Evolutionary conservation across 495 filamentous ascomycete species (phyloP).

Genomic region (Neurospora sublineolata): DNA sequence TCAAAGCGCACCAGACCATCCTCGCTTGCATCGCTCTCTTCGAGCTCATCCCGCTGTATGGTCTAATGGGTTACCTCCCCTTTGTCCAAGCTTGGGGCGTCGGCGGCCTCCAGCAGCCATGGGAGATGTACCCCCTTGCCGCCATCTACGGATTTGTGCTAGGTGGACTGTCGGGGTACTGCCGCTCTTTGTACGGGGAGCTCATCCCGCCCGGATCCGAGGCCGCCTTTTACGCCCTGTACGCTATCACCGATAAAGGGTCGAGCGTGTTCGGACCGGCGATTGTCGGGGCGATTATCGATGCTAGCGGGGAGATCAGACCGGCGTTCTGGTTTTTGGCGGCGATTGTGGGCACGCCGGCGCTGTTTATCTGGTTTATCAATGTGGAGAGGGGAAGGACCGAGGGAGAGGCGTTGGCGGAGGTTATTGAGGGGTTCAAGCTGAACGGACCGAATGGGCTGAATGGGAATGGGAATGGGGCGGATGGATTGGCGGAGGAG

Average conservation of each 20-base stretch:
- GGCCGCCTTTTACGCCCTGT: conserved; percentile 91
- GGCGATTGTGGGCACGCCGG: conserved; percentile 65
- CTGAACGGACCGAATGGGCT: not conserved
- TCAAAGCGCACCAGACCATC: conserved; percentile 75
- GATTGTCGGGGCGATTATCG: conserved; percentile 86
- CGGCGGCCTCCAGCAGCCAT: conserved; percentile 77
- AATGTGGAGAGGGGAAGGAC: conserved; percentile 80
- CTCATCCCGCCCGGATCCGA: conserved; percentile 88
- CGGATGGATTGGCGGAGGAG: not conserved
- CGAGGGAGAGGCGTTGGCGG: conserved; percentile 62
- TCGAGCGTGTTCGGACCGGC: conserved; percentile 88
- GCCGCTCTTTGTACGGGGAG: conserved; percentile 83
- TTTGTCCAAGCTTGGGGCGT: conserved; percentile 63
- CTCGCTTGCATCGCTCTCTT: conserved; percentile 82
- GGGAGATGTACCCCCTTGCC: conserved; percentile 94
- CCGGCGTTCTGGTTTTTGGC: conserved; percentile 92
- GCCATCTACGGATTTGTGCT: conserved; percentile 88
- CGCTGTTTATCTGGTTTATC: conserved; percentile 73
- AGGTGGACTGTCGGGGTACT: conserved; percentile 86
- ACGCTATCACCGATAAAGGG: conserved; percentile 96
- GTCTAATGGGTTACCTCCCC: conserved; percentile 79
- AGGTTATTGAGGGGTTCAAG: conserved; percentile 50
- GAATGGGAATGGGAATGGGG: not conserved
- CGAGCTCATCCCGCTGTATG: conserved; percentile 86
- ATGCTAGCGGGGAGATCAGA: conserved; percentile 78